Conservation (phyloP, 2,329 filamentous ascomycete species). For the Aschersonia sp. region DNA sequence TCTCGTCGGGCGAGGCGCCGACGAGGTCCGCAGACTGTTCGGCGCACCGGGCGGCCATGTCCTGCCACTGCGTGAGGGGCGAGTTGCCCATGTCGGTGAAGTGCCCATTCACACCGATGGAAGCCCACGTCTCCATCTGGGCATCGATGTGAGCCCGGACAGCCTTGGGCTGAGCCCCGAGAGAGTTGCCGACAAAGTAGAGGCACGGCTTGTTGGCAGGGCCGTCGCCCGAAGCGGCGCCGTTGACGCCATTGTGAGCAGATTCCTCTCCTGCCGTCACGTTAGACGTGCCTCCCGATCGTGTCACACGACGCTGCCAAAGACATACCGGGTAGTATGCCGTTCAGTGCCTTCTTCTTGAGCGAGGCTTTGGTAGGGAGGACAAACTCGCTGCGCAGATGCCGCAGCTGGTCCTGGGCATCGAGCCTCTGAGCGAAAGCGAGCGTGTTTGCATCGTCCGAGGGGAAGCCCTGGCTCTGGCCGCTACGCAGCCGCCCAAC, state of each 20-base stretch:
- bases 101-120: conserved; percentile 73
- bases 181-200: conserved; percentile 83
- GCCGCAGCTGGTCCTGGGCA: conserved; percentile 40
- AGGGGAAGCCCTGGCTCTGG: conserved; percentile 27
- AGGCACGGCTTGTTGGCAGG: conserved; percentile 24
- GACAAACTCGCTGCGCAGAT: conserved; percentile 56
- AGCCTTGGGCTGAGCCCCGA: conserved; percentile 66
- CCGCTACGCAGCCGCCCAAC: conserved; percentile 26
- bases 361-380: conserved; percentile 63
- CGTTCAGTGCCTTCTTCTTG: conserved; percentile 43
- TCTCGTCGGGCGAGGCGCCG: conserved; percentile 56
- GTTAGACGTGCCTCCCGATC: too few relatives aligned
- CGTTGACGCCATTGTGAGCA: conserved; percentile 10
- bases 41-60: conserved; percentile 63
- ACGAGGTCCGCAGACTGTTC: conserved; percentile 57
- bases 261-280: too few relatives aligned
- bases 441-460: conserved; percentile 25
- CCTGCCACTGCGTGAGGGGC: conserved; percentile 56
- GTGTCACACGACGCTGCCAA: neutral
- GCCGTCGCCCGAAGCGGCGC: conserved; percentile 1
- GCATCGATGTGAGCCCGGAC: conserved; percentile 50
- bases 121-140: conserved; percentile 72
- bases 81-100: conserved; percentile 56
- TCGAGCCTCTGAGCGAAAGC: conserved; percentile 41
- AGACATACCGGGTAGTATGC: conserved; percentile 21